These are phyloP conservation scores for Colletotrichum sp. DNA, from an alignment of 2,329 filamentous ascomycete genomes.

Conservation along the genomic window DNA sequence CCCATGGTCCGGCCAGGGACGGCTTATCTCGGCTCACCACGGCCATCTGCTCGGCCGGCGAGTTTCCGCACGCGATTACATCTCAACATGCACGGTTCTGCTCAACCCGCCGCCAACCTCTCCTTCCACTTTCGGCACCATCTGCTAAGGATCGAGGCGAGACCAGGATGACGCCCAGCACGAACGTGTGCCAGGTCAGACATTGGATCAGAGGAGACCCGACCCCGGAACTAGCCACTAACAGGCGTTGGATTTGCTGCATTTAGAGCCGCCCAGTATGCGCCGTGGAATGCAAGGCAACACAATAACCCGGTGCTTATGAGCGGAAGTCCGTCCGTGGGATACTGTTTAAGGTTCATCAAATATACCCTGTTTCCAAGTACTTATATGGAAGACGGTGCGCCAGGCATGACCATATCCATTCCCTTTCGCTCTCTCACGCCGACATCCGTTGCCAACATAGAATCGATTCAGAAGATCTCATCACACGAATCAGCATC, in stretches of 20 bases:
- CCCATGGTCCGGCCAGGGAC: constrained; percentile 38
- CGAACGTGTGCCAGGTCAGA: not conserved
- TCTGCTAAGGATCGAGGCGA: not conserved
- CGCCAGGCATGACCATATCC: not conserved
- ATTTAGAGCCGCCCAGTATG: not conserved
- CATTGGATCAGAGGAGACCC: not conserved
- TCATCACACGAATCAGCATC: not conserved
- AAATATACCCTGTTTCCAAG: not conserved
- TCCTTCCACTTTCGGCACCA: constrained; percentile 18
- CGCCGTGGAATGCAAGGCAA: not conserved
- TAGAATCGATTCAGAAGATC: not conserved
- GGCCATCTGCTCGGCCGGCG: constrained; percentile 19
- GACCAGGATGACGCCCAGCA: not conserved
- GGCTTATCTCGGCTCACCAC: constrained; percentile 44
- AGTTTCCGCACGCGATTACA: constrained; percentile 24
- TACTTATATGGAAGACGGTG: not conserved
- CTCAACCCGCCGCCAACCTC: constrained; percentile 21
- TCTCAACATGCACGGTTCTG: constrained; percentile 1
- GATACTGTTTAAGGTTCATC: not conserved
- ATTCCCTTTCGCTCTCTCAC: not conserved
- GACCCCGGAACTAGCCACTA: not conserved
- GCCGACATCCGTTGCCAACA: not conserved
- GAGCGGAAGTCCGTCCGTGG: constrained; percentile 5
- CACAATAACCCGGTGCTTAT: not conserved
- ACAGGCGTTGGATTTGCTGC: not conserved